These are phyloP conservation scores for Penicillium corylophilum DNA, from an alignment of 2,329 filamentous ascomycete species.

Conservation along the genomic window DNA sequence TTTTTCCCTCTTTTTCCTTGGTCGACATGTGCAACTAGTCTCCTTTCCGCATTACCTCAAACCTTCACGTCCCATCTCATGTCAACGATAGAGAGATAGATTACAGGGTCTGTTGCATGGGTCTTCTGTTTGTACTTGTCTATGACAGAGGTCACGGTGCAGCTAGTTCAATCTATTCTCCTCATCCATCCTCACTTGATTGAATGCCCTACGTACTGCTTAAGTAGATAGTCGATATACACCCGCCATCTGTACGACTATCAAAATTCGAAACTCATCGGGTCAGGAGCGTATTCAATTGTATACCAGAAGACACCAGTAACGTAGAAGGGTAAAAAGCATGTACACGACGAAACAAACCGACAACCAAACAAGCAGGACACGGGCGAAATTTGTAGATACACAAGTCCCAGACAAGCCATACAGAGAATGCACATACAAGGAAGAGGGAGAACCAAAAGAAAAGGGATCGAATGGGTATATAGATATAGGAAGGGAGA, in stretches of 20 bases:
- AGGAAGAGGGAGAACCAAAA: constrained; percentile 3
- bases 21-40: constrained; percentile 17
- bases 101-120: not conserved
- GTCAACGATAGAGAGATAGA: constrained; percentile 20
- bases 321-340: not conserved
- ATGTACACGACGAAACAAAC: constrained; percentile 15
- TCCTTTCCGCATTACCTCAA: constrained; percentile 5
- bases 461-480: constrained; percentile 23
- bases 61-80: constrained; percentile 9
- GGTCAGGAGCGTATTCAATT: not conserved
- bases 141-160: not conserved
- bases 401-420: constrained; percentile 17
- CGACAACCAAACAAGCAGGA: constrained; percentile 1
- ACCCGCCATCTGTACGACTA: not conserved
- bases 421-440: constrained; percentile 12
- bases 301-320: constrained; percentile 1
- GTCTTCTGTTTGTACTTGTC: not conserved
- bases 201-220: too few species aligned
- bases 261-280: not conserved
- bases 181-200: not conserved
- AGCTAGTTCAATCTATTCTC: constrained; percentile 10
- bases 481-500: constrained; percentile 17
- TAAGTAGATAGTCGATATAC: not conserved
- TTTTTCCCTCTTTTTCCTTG: not conserved
- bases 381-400: constrained; percentile 17